A percentile compares a stretch with the other conserved stretches of the same genome.
These are phyloP conservation scores for Paracamarosporium sp. DNA, from an alignment of 2,329 filamentous ascomycete genomes.

Conservation along the genomic window DNA sequence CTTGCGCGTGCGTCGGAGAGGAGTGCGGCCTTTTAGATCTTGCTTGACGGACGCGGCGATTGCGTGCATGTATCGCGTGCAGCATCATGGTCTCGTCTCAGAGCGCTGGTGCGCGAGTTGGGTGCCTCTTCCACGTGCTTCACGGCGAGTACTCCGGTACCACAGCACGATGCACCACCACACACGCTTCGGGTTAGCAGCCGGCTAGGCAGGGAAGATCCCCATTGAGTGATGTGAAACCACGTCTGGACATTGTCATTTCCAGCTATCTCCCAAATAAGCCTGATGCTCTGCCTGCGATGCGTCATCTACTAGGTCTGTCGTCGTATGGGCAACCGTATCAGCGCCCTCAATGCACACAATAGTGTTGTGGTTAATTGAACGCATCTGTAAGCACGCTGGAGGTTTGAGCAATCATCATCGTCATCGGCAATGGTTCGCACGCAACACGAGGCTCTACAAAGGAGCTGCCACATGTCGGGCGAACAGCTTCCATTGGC, in stretches of 20 bases:
- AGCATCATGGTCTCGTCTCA: background rate
- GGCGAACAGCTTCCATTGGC: background rate
- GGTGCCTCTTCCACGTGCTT: background rate
- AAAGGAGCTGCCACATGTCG: background rate
- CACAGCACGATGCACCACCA: background rate
- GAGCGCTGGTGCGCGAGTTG: background rate
- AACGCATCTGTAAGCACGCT: no score
- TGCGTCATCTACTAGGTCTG: background rate
- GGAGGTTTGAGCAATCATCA: no score
- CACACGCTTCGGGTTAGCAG: background rate
- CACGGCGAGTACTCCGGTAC: background rate
- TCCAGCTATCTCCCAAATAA: background rate
- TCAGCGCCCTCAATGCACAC: background rate
- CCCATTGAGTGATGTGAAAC: constrained; percentile 1
- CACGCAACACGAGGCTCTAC: background rate
- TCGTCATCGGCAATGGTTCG: background rate
- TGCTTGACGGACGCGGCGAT: background rate
- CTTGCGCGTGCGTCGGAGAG: background rate
- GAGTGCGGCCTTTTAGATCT: background rate
- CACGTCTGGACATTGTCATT: constrained; percentile 1
- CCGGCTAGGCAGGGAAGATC: background rate
- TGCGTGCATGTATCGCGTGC: background rate
- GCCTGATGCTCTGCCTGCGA: background rate
- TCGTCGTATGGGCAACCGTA: background rate
- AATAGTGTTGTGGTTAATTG: no score